Conservation (phyloP, 345 rosid genomes). For the Raphanus raphanistrum region DNA sequence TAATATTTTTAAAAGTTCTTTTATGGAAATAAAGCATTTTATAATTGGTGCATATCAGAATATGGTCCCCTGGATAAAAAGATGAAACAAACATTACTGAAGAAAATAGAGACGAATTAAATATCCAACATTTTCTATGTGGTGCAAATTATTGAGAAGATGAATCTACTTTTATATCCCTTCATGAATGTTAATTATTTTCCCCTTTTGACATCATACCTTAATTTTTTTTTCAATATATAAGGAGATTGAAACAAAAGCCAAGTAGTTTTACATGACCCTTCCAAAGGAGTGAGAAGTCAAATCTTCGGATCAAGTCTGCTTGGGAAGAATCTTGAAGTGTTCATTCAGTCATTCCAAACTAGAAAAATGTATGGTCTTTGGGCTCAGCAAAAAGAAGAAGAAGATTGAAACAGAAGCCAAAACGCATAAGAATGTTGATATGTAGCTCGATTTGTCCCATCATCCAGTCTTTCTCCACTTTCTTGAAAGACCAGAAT, state of each 20-base stretch:
- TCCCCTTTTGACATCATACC: background rate
- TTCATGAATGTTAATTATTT: background rate
- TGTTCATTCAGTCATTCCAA: too few species aligned
- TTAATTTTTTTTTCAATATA: background rate
- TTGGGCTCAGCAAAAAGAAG: background rate
- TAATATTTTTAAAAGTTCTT: conserved; percentile 2
- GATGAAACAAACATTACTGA: conserved; percentile 15
- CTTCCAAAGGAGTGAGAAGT: background rate
- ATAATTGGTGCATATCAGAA: conserved; percentile 18
- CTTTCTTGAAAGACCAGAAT: background rate
- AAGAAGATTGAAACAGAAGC: background rate
- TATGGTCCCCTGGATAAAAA: conserved; percentile 13
- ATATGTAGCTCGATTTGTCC: background rate
- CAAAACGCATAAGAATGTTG: conserved; percentile 16
- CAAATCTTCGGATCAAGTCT: background rate
- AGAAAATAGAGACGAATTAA: background rate
- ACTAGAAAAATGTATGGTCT: background rate
- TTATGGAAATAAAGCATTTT: conserved; percentile 28
- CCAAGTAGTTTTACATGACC: background rate
- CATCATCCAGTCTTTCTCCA: conserved; percentile 13
- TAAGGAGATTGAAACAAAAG: background rate
- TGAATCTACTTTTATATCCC: background rate
- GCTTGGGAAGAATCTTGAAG: background rate
- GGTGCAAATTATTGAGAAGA: conserved; percentile 12
- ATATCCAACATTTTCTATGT: background rate